Conservation (phyloP, 768 basidiomycete genomes). For the Suillus subaureus region DNA sequence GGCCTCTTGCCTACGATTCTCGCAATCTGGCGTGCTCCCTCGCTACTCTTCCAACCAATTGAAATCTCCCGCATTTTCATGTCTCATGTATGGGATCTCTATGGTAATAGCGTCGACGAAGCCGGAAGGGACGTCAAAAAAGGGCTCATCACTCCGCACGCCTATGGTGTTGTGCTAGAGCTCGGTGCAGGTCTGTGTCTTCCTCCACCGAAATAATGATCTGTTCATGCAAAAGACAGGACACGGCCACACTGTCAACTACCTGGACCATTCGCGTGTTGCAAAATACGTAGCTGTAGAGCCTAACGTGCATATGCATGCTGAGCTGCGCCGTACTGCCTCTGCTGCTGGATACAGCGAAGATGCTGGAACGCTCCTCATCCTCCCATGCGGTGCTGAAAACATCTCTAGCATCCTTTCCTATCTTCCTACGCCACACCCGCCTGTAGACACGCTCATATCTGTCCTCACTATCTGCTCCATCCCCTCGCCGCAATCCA, state of each 20-base stretch:
- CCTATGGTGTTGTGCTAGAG: conserved; percentile 65
- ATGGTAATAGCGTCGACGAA: conserved; percentile 51
- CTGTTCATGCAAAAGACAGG: conserved; percentile 39
- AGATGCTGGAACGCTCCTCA: conserved; percentile 50
- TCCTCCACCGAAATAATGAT: neutral
- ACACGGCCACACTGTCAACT: conserved; percentile 62
- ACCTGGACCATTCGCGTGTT: conserved; percentile 57
- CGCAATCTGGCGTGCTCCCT: conserved; percentile 42
- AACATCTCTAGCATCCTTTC: conserved; percentile 51
- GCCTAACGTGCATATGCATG: conserved; percentile 69
- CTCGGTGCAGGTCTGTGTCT: conserved; percentile 58
- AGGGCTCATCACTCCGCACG: conserved; percentile 52
- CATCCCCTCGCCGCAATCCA: conserved; percentile 55
- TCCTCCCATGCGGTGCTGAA: conserved; percentile 68
- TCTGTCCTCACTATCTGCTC: conserved; percentile 70
- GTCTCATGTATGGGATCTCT: conserved; percentile 54
- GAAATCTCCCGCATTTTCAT: conserved; percentile 58
- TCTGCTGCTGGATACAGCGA: conserved; percentile 54
- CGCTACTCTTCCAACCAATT: conserved; percentile 46
- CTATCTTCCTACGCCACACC: conserved; percentile 33
- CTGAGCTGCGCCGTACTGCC: conserved; percentile 51
- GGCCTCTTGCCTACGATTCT: conserved; percentile 50
- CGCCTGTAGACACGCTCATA: conserved; percentile 59
- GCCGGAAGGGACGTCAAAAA: conserved; percentile 43
- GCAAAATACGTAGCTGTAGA: conserved; percentile 73